Evolutionary conservation across 2,329 filamentous ascomycete species (phyloP), one percentile per base, ranked within the genome.

Genomic region (Phaeosphaeriaceae sp.): DNA sequence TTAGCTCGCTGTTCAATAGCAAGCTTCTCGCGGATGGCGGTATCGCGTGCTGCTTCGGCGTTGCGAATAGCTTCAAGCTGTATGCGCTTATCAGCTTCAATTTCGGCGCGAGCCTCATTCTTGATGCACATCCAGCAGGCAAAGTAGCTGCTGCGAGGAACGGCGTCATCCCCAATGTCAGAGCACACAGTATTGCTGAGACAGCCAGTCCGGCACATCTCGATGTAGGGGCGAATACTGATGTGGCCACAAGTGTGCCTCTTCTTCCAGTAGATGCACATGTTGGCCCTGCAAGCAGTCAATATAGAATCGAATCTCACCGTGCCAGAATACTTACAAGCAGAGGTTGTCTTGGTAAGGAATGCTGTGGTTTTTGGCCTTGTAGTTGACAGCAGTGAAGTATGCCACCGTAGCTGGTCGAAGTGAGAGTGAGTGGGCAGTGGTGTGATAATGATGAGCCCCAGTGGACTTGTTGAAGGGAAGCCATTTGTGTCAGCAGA

Each of bases 231-330:
- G 2, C 61, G 56, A 39, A 60, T 60, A 1, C 50, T 55, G 41
- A 41, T 30, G 51, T 64, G 54, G 3, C 36, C 45, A 48, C 63
- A 66, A 3, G 59, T 63, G 42, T 65, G 60, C 6, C 43, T 33
- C 28, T 66, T 66, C 35, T 54, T 64, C 60, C 61, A 64, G 55
- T 64, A 65, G 17, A 46, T 47, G 43, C 63, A 66, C 63, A 66
- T 66, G 33, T 6, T 54, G 40, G 38, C 17, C 12, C 30, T 48
- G 29, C n/a, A 6, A 4, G 20, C 21, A n/a, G 13, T 37, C n/a
- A 43, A 35, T 21, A 13, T 8, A 6, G 21, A 6, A 20, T 15
- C 23, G 9, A 17, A 18, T 15, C 23, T 9, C 13, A 12, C 13
- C 12, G n/a, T 30, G 8, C 8, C 1, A 17, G 23, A 11, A 26